Base-by-base conservation (phyloP, 106 monocot species). In the Iris macrosiphon region DNA sequence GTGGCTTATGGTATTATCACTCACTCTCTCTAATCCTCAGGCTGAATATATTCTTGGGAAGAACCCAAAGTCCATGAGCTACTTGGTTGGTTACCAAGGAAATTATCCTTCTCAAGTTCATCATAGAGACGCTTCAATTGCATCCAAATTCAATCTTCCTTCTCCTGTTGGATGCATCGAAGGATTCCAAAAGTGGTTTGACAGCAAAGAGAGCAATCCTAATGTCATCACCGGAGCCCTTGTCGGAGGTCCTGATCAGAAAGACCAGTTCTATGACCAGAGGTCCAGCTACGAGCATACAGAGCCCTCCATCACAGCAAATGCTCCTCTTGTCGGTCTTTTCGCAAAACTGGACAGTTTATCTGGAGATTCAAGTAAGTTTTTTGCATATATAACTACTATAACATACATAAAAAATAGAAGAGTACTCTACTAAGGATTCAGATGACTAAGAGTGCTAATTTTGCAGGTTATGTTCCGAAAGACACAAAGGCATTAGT, bases 41-140 rank as follows among this genome's bases (percentile, higher is more conserved):
- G 89, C 59, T 31, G 85, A 95, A 44, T 89, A 96, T 74, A 79
- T 96, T 26, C 85, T 96, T 25, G 95, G 95, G 0, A 80, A 82
- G 30, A 96, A 96, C 41, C 89, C 95, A 14, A 86, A 70, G 57
- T 63, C 66, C 1, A 63, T 72, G 59, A 89, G 85, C 70, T 96
- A 89, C 79, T 32, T 96, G 69, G 85, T 96, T 7, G 95, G 95
- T 8, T 82, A 77, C 54, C 45, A 73, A 33, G 41, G 40, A 37
- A 60, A 45, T 41, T 49, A 76, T 25, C 85, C 85, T 2, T 6
- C n/a, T 3, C 43, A 69, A n/a, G 79, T 79, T 33, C 85, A 79
- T 41, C 79, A 79, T 35, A 63, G 85, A 62, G 84, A 60, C 1
- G 66, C 84, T 54, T 84, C 84, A 17, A 84, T 84, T 30, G 40